Percentiles rank a stretch among this genome's conserved stretches.
Conservation (phyloP, 495 filamentous ascomycete species). For the Chaetomidium leptoderma region DNA sequence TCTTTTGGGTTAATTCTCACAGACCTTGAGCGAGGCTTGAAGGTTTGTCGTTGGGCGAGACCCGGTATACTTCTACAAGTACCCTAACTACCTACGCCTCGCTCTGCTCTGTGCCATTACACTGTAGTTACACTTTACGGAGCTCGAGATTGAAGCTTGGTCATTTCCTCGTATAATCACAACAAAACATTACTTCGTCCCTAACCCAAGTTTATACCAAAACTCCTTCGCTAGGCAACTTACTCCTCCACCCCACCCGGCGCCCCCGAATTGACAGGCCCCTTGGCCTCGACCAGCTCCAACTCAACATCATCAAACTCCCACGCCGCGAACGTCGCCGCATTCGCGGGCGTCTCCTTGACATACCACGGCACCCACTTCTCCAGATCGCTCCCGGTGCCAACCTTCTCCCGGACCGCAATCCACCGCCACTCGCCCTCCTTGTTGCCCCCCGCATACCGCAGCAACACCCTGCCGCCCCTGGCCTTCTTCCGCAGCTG, state of each 20-base stretch:
- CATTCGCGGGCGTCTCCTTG: slow-evolving; percentile 10
- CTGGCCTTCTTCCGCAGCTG: background rate
- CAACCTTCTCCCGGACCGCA: slow-evolving; percentile 19
- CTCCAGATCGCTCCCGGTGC: slow-evolving; percentile 5
- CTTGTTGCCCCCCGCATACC: slow-evolving; percentile 10
- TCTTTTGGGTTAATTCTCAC: too few relatives aligned
- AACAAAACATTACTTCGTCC: background rate
- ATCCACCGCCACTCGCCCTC: slow-evolving; percentile 18
- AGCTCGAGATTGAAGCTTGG: too few relatives aligned
- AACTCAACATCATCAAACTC: slow-evolving; percentile 17
- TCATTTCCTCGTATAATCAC: too few relatives aligned
- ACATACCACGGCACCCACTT: slow-evolving; percentile 15
- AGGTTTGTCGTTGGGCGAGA: too few relatives aligned
- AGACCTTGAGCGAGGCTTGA: too few relatives aligned
- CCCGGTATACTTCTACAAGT: too few relatives aligned
- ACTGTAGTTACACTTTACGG: too few relatives aligned
- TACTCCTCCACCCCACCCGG: slow-evolving; percentile 25
- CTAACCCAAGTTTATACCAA: too few relatives aligned
- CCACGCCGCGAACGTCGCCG: slow-evolving; percentile 14
- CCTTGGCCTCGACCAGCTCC: slow-evolving; percentile 20
- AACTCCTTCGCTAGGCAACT: too few relatives aligned
- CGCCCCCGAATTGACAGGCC: slow-evolving; percentile 20
- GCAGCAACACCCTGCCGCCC: slow-evolving; percentile 1
- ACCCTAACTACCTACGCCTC: too few relatives aligned
- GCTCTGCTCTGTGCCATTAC: too few relatives aligned